Evolutionary conservation across 192 early-diverging fungal species (phyloP).

Genomic region (Entrophospora sp.): DNA sequence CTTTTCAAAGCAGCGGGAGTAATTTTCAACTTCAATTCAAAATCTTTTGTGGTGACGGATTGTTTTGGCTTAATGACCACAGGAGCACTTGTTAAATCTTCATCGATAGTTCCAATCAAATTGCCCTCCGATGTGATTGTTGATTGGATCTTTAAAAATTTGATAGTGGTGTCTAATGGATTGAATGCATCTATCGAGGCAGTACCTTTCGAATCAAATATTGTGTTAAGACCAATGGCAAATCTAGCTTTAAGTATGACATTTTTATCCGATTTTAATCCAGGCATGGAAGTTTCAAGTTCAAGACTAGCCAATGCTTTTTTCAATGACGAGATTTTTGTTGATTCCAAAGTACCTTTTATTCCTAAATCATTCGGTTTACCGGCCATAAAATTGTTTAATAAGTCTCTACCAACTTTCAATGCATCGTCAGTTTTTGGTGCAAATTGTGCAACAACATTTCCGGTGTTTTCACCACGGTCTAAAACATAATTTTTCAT

Average conservation of each 20-base stretch:
- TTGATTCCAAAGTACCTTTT: slow-evolving; percentile 30
- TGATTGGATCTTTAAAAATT: slow-evolving; percentile 8
- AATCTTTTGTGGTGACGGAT: too few relatives aligned
- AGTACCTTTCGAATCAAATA: slow-evolving; percentile 11
- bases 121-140: background rate
- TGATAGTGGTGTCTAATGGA: slow-evolving; percentile 15
- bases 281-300: slow-evolving; percentile 29
- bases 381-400: slow-evolving; percentile 34
- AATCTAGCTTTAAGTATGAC: slow-evolving; percentile 18
- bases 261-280: slow-evolving; percentile 32
- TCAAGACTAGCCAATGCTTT: slow-evolving; percentile 34
- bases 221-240: background rate
- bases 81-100: too few relatives aligned
- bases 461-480: slow-evolving; percentile 39
- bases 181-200: slow-evolving; percentile 16
- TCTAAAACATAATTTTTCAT: slow-evolving; percentile 34
- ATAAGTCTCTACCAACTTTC: slow-evolving; percentile 30
- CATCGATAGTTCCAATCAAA: slow-evolving; percentile 3
- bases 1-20: background rate
- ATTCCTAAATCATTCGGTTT: slow-evolving; percentile 30
- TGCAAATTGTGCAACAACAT: slow-evolving; percentile 34
- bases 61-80: too few relatives aligned
- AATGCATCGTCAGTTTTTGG: slow-evolving; percentile 20
- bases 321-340: slow-evolving; percentile 31
- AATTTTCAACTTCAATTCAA: too few relatives aligned